These are phyloP conservation scores for Mrakia gelida DNA, from an alignment of 768 basidiomycete genomes.

Conservation along the genomic window DNA sequence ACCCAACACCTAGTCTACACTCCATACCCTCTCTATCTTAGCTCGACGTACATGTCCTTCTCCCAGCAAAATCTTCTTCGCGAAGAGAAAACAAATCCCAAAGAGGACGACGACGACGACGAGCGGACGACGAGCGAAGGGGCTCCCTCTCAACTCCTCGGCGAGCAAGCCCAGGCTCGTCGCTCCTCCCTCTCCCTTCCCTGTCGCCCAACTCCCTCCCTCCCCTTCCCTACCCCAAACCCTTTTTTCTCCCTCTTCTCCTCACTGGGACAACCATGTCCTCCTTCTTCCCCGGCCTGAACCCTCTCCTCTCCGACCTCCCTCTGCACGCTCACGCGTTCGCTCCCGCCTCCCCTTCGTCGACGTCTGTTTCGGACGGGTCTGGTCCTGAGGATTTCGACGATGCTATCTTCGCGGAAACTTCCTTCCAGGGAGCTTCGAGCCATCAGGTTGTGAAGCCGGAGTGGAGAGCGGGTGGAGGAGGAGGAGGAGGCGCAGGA, in stretches of 20 bases:
- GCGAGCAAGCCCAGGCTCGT: too few relatives aligned
- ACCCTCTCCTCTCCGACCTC: constrained; percentile 21
- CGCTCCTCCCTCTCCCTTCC: neutral
- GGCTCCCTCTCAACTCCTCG: too few relatives aligned
- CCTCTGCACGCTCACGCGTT: neutral
- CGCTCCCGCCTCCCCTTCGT: constrained; percentile 25
- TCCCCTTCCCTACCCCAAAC: neutral
- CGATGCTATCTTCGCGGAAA: neutral
- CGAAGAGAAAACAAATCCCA: too few relatives aligned
- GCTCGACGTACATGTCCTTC: too few relatives aligned
- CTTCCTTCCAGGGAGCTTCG: neutral
- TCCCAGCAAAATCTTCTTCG: too few relatives aligned
- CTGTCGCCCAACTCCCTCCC: neutral
- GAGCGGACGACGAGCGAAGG: too few relatives aligned
- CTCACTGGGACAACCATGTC: neutral
- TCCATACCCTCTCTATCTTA: too few relatives aligned
- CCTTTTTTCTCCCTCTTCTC: neutral
- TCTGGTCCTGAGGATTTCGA: constrained; percentile 17
- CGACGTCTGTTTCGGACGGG: constrained; percentile 18
- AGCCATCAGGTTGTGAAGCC: neutral
- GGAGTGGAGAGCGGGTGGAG: neutral
- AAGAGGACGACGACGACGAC: too few relatives aligned
- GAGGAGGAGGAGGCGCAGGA: too few relatives aligned
- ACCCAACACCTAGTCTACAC: too few relatives aligned
- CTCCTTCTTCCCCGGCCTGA: neutral